Evolutionary conservation across 768 basidiomycete species (phyloP).

Genomic region (Candolleomyces aberdarensis): DNA sequence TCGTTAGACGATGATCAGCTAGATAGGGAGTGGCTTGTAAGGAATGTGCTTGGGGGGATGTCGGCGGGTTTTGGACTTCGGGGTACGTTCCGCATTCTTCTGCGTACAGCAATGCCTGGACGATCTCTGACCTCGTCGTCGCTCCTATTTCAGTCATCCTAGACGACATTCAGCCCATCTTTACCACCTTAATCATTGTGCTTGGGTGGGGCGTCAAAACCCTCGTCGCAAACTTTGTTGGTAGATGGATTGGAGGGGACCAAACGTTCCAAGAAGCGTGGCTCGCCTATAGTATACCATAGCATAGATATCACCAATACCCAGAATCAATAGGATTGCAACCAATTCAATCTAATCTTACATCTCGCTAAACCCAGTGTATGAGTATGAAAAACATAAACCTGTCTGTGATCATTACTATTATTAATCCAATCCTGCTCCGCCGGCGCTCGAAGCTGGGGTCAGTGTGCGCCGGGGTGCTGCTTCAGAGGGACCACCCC

Average conservation of each 20-base stretch:
- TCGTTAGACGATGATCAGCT: conserved; percentile 70
- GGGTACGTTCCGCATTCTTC: conserved; percentile 39
- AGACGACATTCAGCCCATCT: conserved; percentile 70
- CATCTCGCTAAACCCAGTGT: neutral
- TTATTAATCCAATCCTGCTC: conserved; percentile 43
- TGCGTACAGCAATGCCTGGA: neutral
- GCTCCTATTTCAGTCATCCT: conserved; percentile 55
- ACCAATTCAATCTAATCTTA: neutral
- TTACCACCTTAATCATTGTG: conserved; percentile 74
- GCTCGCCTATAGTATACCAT: conserved; percentile 80
- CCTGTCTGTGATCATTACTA: neutral
- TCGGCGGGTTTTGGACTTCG: conserved; percentile 83
- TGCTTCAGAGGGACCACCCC: conserved; percentile 47
- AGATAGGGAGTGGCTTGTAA: conserved; percentile 80
- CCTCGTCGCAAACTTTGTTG: conserved; percentile 54
- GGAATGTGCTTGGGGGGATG: conserved; percentile 83
- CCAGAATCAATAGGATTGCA: neutral
- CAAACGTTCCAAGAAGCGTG: conserved; percentile 61
- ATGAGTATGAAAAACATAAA: neutral
- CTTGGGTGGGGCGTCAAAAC: conserved; percentile 74
- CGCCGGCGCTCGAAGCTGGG: conserved; percentile 28
- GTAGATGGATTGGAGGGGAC: conserved; percentile 64
- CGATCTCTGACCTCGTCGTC: neutral
- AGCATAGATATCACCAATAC: conserved; percentile 18
- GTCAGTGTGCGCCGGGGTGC: conserved; percentile 37